phyloP scores from a whole-genome alignment of 1,139 yeast species.

The Yamadazyma mexicana region DNA sequence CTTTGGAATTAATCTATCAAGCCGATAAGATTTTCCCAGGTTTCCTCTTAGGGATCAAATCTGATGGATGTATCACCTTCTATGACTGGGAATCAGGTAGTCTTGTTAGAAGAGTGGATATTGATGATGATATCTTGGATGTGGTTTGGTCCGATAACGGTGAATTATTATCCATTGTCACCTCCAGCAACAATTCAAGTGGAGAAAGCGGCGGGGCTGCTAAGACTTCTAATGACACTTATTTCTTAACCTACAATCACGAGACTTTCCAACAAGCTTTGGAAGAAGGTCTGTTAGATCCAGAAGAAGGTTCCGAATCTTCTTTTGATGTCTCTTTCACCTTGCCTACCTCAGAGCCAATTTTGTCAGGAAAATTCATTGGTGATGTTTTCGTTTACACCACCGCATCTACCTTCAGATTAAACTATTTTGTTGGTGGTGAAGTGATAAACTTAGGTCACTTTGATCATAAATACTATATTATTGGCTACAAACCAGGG shows the following conservation, averaged over 20 bases:
- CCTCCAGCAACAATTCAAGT: slow-evolving; percentile 44
- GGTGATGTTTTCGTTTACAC: slow-evolving; percentile 97
- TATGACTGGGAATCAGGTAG: slow-evolving; percentile 92
- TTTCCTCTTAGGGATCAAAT: slow-evolving; percentile 76
- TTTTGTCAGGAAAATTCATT: slow-evolving; percentile 90
- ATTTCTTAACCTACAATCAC: slow-evolving; percentile 72
- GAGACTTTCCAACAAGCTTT: slow-evolving; percentile 67
- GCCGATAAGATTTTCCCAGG: slow-evolving; percentile 89
- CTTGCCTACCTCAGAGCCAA: slow-evolving; percentile 65
- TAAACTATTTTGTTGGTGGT: slow-evolving; percentile 94
- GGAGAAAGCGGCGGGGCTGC: slow-evolving; percentile 15
- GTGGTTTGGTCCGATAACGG: slow-evolving; percentile 95
- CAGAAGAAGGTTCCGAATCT: slow-evolving; percentile 85
- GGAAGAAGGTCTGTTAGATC: slow-evolving; percentile 57
- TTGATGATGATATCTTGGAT: slow-evolving; percentile 69
- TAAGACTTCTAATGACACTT: slow-evolving; percentile 62
- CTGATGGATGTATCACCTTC: slow-evolving; percentile 79
- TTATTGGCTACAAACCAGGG: slow-evolving; percentile 80
- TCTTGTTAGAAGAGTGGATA: slow-evolving; percentile 81
- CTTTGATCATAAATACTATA: slow-evolving; percentile 83
- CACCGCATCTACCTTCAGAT: slow-evolving; percentile 73
- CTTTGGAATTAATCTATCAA: slow-evolving; percentile 66
- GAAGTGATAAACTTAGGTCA: slow-evolving; percentile 90
- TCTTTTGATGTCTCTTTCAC: slow-evolving; percentile 85
- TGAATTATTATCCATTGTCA: slow-evolving; percentile 75